phyloP scores from a whole-genome alignment of 75 land plant genomes.

The Pinus albicaulis region DNA sequence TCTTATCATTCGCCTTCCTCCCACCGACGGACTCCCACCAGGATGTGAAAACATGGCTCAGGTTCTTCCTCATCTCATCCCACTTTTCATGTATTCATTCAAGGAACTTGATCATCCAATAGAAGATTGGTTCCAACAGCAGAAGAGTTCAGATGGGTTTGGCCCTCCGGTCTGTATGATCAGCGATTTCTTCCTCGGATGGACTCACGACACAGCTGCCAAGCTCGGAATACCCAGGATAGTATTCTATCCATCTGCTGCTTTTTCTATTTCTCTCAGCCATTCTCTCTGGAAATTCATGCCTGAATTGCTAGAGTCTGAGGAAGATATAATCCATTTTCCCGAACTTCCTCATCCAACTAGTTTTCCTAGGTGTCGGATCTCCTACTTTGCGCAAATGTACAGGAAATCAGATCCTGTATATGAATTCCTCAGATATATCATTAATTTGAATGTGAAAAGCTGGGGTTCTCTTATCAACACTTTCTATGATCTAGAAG shows the following conservation, averaged over 20 bases:
- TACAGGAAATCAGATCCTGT: slow-evolving; percentile 14
- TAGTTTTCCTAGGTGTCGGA: slow-evolving; percentile 20
- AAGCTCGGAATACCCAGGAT: slow-evolving; percentile 29
- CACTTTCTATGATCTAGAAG: slow-evolving; percentile 28
- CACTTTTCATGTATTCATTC: slow-evolving; percentile 8
- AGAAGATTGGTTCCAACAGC: slow-evolving; percentile 17
- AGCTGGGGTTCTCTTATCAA: slow-evolving; percentile 43
- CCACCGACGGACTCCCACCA: slow-evolving; percentile 18
- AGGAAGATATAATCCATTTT: slow-evolving; percentile 14
- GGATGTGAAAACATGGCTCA: slow-evolving; percentile 17
- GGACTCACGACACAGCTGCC: slow-evolving; percentile 29
- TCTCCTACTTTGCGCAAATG: slow-evolving; percentile 14
- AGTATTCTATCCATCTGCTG: slow-evolving; percentile 35
- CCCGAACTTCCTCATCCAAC: slow-evolving; percentile 20
- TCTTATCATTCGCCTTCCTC: slow-evolving; percentile 26
- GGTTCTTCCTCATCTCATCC: not conserved
- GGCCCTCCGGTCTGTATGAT: slow-evolving; percentile 25
- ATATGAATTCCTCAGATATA: slow-evolving; percentile 21
- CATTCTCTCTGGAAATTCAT: slow-evolving; percentile 13
- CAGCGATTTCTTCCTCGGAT: slow-evolving; percentile 48
- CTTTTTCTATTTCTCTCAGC: slow-evolving; percentile 9
- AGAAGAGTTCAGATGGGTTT: not conserved
- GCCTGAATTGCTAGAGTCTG: not conserved
- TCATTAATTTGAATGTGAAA: slow-evolving; percentile 11
- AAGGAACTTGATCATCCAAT: slow-evolving; percentile 16